Evolutionary conservation across 2,329 filamentous ascomycete species (phyloP).

Genomic region (Aspergillus terreus): DNA sequence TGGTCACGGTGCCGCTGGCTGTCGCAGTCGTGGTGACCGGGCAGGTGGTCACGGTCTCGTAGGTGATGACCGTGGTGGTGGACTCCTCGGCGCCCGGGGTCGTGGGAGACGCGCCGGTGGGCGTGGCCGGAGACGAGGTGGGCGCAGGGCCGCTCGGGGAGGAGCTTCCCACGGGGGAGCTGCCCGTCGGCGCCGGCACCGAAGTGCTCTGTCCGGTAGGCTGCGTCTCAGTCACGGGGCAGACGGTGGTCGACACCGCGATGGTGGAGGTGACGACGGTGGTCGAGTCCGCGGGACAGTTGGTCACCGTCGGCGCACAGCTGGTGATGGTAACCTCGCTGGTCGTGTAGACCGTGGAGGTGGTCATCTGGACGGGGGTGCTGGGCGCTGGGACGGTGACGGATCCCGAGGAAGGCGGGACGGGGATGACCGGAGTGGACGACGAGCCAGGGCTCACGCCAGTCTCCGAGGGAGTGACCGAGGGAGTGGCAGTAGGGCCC

Average conservation of each 20-base stretch:
- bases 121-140: conserved; percentile 6
- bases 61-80: conserved; percentile 25
- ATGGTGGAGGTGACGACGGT: conserved; percentile 53
- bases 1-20: conserved; percentile 46
- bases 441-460: conserved; percentile 20
- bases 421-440: conserved; percentile 12
- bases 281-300: conserved; percentile 52
- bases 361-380: conserved; percentile 27
- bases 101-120: conserved; percentile 10
- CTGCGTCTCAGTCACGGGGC: conserved; percentile 41
- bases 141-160: conserved; percentile 7
- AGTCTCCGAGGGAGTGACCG: conserved; percentile 16
- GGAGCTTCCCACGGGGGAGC: conserved; percentile 1
- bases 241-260: conserved; percentile 58
- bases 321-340: conserved; percentile 37
- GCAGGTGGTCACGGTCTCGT: conserved; percentile 28
- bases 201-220: not conserved
- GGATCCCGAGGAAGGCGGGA: conserved; percentile 7
- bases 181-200: conserved; percentile 8
- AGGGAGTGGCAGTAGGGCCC: conserved; percentile 3
- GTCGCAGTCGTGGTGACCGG: conserved; percentile 32
- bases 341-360: conserved; percentile 38
- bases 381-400: conserved; percentile 11
- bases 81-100: conserved; percentile 4
- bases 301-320: conserved; percentile 36